Evolutionary conservation across 306 rosid genomes (phyloP).

Genomic region (Psophocarpus tetragonolobus): DNA sequence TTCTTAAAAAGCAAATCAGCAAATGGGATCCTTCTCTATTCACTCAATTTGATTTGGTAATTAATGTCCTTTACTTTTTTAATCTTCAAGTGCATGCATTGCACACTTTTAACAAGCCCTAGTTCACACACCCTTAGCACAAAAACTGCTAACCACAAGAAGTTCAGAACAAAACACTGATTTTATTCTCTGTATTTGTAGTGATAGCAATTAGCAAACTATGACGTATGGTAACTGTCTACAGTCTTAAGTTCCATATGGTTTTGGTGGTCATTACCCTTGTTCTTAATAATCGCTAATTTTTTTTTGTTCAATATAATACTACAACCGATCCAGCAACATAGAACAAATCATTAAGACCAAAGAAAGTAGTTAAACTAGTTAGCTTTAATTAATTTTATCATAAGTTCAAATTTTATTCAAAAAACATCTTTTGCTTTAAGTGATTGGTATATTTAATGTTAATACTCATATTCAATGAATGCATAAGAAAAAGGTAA

Average conservation of each 20-base stretch:
- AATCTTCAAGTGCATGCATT: neutral
- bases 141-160: neutral
- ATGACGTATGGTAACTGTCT: too few relatives aligned
- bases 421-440: too few relatives aligned
- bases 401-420: too few relatives aligned
- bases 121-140: neutral
- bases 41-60: conserved; percentile 69
- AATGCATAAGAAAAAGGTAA: too few relatives aligned
- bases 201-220: too few relatives aligned
- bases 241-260: neutral
- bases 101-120: neutral
- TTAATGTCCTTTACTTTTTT: too few relatives aligned
- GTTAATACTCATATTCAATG: too few relatives aligned
- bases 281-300: neutral
- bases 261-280: neutral
- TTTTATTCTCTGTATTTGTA: neutral
- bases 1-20: conserved; percentile 71
- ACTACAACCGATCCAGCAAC: too few relatives aligned
- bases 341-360: too few relatives aligned
- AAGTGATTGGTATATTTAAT: too few relatives aligned
- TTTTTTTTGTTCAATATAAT: neutral
- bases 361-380: too few relatives aligned
- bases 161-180: neutral
- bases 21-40: conserved; percentile 87
- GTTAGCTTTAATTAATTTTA: too few relatives aligned